Base-by-base conservation (phyloP, 2,329 filamentous ascomycete genomes). In the Penicillium sp. region DNA sequence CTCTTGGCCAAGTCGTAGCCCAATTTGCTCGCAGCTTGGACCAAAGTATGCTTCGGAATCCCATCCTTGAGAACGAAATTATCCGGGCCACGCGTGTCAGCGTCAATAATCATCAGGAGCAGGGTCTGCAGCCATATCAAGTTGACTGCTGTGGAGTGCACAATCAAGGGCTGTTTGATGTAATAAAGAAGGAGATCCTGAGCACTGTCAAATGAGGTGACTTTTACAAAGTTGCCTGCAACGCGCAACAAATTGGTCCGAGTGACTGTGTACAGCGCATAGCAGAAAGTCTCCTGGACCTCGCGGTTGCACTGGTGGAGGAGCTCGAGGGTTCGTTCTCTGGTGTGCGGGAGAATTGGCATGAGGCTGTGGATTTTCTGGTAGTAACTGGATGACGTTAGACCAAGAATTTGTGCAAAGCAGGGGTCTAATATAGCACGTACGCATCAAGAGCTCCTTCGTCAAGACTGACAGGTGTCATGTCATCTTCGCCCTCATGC, bases 51-150 rank as follows among this genome's bases (percentile, higher is more conserved):
- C 52, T 73, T 74, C 1, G 70, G 66, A 12, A 70, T 53, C n/a
- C 69, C 70, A 48, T 72, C 66, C 53, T 72, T 72, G 33, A 67
- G 56, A 23, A 67, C 63, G 20, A 74, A 60, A 43, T 74, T 73
- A 32, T 74, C 70, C 1, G 71, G 71, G 2, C 69, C 69, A 35
- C 70, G 70, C 8, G 64, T 60, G 41, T 74, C 72, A 47, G 69
- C 70, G 38, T 75, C 72, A 9, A 75, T 63, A 15, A 72, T 66
- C 65, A 75, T 68, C 18, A 75, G 56, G 7, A 70, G 60, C 42
- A 73, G 59, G 28, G 66, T 66, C 52, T 74, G 72, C n/a, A 74
- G 61, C 59, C 68, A 71, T 20, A 74, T 58, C 24, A 74, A 46
- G 49, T 74, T 74, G 31, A 66, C 62, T 1, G 68, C 58, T 3